These are phyloP conservation scores for Seminavis robusta DNA, from an alignment of 108 stramenopile genomes.

Conservation along the genomic window DNA sequence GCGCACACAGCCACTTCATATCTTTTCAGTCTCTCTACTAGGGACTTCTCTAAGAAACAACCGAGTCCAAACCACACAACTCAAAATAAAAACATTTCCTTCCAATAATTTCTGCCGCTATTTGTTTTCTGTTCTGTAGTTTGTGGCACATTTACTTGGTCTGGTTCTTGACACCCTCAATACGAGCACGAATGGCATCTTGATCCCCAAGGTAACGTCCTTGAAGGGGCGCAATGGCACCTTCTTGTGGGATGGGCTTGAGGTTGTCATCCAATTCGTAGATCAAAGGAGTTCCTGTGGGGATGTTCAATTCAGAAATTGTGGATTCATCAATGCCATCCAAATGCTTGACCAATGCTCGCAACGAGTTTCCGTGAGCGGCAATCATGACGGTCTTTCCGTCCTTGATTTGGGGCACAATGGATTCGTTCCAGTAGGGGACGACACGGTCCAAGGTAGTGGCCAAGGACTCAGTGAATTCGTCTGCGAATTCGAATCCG, in stretches of 20 bases:
- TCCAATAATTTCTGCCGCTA: not conserved
- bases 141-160: slow-evolving; percentile 94
- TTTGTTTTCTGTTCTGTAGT: not conserved
- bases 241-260: slow-evolving; percentile 65
- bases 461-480: slow-evolving; percentile 81
- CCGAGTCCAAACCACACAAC: too few relatives aligned
- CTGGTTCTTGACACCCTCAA: slow-evolving; percentile 97
- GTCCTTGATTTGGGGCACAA: slow-evolving; percentile 74
- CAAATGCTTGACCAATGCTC: slow-evolving; percentile 90
- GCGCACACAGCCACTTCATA: too few relatives aligned
- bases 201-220: slow-evolving; percentile 96
- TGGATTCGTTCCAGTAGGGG: slow-evolving; percentile 70
- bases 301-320: slow-evolving; percentile 89
- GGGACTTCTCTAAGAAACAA: too few relatives aligned
- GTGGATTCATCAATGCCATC: slow-evolving; percentile 75
- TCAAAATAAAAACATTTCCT: not conserved
- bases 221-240: slow-evolving; percentile 86
- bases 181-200: slow-evolving; percentile 91
- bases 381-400: slow-evolving; percentile 85
- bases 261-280: slow-evolving; percentile 88
- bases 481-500: slow-evolving; percentile 47
- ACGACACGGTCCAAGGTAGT: slow-evolving; percentile 88
- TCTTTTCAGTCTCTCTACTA: too few relatives aligned
- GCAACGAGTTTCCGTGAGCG: slow-evolving; percentile 91
- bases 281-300: slow-evolving; percentile 87